Base-by-base conservation (phyloP, 768 basidiomycete species). In the Leccinellum rugosiceps region DNA sequence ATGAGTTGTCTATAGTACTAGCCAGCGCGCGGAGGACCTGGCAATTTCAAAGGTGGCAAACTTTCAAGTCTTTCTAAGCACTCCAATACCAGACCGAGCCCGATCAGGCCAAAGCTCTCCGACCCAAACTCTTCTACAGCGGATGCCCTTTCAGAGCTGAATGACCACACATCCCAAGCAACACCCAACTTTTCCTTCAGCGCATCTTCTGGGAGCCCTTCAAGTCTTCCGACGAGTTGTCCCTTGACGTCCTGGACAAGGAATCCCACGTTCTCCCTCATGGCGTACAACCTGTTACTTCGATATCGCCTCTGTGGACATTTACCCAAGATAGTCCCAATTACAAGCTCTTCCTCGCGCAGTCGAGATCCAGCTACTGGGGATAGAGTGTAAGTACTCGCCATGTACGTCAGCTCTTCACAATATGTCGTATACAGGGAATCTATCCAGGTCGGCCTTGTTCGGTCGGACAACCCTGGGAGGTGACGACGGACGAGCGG, bases 281-380 rank as follows among this genome's bases (percentile, higher is more conserved):
- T 88, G 11, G 84, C 77, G 52, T 84, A 77, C 54, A 80, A 78
- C 26, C 87, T 77, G 59, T 83, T 81, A 28, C 68, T 78, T 57
- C 88, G 76, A 78, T 80, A 86, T 32, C 84, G 73, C 56, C 77
- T 78, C 60, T 90, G 83, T 1, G 81, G 72, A 64, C 86, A 89
- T 57, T 84, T 84, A 2, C 83, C 87, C 46, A 90, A 71, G 56
- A 93, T 93, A 0, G 86, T 84, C 19, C 89, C 90, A 30, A 85
- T 72, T 1, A 90, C 85, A 23, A 91, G 77, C 63, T 93, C 91
- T 50, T 87, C 85, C 65, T 93, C 91, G 6, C 77, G 69, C 32
- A 93, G 76, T 30, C 78, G 78, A 8, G 76, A 76, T 9, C 80
- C 83, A 1, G 84, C 78, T 9, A 76, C 72, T 53, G 80, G 78